These are phyloP conservation scores for Nakaseomyces kungkrabaensis DNA, from an alignment of 1,139 yeast species.

Conservation along the genomic window DNA sequence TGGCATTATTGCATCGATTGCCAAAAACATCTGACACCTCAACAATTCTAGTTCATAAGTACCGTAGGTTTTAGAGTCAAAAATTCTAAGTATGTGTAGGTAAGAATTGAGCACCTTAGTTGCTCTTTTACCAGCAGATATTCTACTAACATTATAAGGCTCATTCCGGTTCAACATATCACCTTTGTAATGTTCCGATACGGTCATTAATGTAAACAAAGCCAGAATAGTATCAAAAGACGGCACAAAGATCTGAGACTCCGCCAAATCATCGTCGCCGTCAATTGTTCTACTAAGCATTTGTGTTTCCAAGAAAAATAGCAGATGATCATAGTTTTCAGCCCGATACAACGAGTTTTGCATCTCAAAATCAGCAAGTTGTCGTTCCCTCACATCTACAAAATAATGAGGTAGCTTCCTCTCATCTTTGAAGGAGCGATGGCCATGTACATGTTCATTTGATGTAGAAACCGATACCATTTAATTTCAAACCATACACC, in stretches of 20 bases:
- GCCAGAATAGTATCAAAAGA: constrained; percentile 24
- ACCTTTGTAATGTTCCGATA: constrained; percentile 17
- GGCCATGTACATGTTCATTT: background rate
- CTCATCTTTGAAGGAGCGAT: background rate
- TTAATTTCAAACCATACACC: background rate
- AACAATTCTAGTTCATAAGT: constrained; percentile 21
- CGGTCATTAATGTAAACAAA: constrained; percentile 21
- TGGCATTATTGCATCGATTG: constrained; percentile 16
- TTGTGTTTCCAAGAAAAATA: constrained; percentile 20
- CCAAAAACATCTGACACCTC: constrained; percentile 26
- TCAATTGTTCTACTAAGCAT: constrained; percentile 4
- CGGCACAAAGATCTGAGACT: constrained; percentile 12
- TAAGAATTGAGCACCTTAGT: constrained; percentile 15
- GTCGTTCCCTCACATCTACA: constrained; percentile 19
- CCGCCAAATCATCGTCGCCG: background rate
- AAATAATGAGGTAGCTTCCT: constrained; percentile 15
- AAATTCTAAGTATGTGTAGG: constrained; percentile 11
- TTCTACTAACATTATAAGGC: constrained; percentile 20
- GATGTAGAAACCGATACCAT: background rate
- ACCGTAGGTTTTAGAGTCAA: constrained; percentile 12
- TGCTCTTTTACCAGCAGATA: constrained; percentile 16
- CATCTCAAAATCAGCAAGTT: constrained; percentile 19
- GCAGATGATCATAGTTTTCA: constrained; percentile 21
- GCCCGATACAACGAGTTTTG: constrained; percentile 23
- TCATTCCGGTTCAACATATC: constrained; percentile 15